Evolutionary conservation across 805 yeast genomes (phyloP), one percentile per base, ranked within the genome.

Genomic region (Sungouiozyma intestinalis): DNA sequence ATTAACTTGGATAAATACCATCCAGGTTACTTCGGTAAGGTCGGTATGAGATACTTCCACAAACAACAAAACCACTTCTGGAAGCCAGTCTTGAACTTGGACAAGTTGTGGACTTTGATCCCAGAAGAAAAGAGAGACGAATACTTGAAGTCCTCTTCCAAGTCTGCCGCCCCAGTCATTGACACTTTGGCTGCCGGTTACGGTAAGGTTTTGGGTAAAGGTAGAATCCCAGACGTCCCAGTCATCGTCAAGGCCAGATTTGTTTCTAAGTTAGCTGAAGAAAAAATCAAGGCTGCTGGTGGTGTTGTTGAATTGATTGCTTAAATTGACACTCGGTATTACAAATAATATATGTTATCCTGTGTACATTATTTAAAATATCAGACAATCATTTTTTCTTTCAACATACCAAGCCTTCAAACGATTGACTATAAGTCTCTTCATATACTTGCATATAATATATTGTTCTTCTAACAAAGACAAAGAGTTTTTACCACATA

Each of bases 1-100:
- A 88, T 92, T 73, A 92, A 92, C 81, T 74, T 92, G 78, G 99
- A 92, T 74, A 92, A 90, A 76, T 92, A 85, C 95, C 99, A 92
- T 75, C 98, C 98, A 67, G 99, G 99, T 87, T 92, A 92, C 90
- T 92, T 92, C 77, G 99, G 99, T 85, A 94, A 92, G 79, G 97
- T 92, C 71, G 99, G 99, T 88, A 90, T 90, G 97, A 86, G 98
- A 84, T 82, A 84, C 82, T 90, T 81, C 95, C 96, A 86, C 86
- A 80, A 83, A 73, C 94, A 85, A 76, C 76, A 74, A 66, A 76
- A 73, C 77, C 96, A 85, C 68, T 81, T 79, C 87, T 92, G 98
- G 98, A 82, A 76, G 73, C 98, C 98, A 73, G 85, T 83, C 64
- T 76, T 92, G 73, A 92, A 92, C 90, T 77, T 92, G 70, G 97